Conservation (phyloP, 1,284 basidiomycete genomes). For the Apiotrichum gamsii region DNA sequence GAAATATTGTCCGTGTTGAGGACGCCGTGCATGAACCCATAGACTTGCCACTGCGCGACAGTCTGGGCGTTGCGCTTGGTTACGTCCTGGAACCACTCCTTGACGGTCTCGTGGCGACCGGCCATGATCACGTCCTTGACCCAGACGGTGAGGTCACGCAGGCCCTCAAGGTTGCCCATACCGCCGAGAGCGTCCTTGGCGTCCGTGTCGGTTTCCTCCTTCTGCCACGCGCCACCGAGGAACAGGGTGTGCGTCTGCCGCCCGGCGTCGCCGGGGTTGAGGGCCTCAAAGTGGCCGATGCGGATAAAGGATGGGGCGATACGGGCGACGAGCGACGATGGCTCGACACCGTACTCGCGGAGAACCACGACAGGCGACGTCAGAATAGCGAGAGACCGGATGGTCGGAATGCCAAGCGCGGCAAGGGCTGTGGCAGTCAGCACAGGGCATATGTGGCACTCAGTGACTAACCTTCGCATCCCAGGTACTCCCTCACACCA, state of each 20-base stretch:
- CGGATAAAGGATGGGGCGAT: slow-evolving; percentile 85
- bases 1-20: slow-evolving; percentile 94
- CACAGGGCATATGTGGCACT: neutral
- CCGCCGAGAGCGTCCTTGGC: slow-evolving; percentile 40
- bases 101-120: slow-evolving; percentile 56
- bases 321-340: slow-evolving; percentile 73
- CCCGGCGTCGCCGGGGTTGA: slow-evolving; percentile 59
- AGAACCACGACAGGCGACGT: slow-evolving; percentile 65
- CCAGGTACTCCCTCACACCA: slow-evolving; percentile 84
- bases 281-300: slow-evolving; percentile 83
- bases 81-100: slow-evolving; percentile 66
- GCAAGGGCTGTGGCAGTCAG: slow-evolving; percentile 62
- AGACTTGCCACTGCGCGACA: slow-evolving; percentile 86
- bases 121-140: slow-evolving; percentile 54
- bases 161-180: slow-evolving; percentile 63
- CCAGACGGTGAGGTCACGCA: slow-evolving; percentile 69
- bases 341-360: slow-evolving; percentile 68
- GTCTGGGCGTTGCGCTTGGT: slow-evolving; percentile 78
- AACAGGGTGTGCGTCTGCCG: slow-evolving; percentile 54
- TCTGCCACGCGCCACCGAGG: slow-evolving; percentile 48
- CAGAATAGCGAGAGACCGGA: slow-evolving; percentile 75
- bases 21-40: slow-evolving; percentile 80
- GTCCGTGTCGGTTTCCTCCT: slow-evolving; percentile 47
- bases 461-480: slow-evolving; percentile 63
- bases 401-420: slow-evolving; percentile 80